These are phyloP conservation scores for Grosmannia clavigera DNA, from an alignment of 2,329 filamentous ascomycete species.

Conservation along the genomic window DNA sequence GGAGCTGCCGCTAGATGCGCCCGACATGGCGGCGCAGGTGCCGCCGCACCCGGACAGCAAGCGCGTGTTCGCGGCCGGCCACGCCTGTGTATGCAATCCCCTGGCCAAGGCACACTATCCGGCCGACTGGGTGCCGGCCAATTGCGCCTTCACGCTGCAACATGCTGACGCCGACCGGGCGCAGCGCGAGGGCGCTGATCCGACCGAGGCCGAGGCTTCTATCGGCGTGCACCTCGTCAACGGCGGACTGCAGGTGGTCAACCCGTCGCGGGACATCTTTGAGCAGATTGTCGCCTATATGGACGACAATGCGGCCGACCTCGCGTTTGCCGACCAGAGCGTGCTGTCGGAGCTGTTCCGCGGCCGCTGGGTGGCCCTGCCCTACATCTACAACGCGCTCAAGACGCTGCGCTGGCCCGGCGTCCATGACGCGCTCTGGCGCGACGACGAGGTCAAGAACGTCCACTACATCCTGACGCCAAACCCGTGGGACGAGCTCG, in stretches of 20 bases:
- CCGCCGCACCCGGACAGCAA: slow-evolving; percentile 24
- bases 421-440: slow-evolving; percentile 45
- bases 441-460: slow-evolving; percentile 45
- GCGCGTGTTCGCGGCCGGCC: slow-evolving; percentile 68
- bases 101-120: slow-evolving; percentile 70
- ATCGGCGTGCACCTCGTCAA: slow-evolving; percentile 41
- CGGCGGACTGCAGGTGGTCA: slow-evolving; percentile 44
- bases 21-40: slow-evolving; percentile 11
- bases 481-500: slow-evolving; percentile 48
- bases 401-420: slow-evolving; percentile 40
- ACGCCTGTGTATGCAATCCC: slow-evolving; percentile 81
- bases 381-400: slow-evolving; percentile 50
- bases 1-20: slow-evolving; percentile 50
- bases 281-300: slow-evolving; percentile 38
- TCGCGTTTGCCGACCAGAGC: slow-evolving; percentile 49
- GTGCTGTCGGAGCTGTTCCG: slow-evolving; percentile 43
- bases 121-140: slow-evolving; percentile 45
- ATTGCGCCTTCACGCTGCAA: slow-evolving; percentile 44
- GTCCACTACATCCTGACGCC: slow-evolving; percentile 47
- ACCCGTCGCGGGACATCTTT: slow-evolving; percentile 36
- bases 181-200: slow-evolving; percentile 31
- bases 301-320: slow-evolving; percentile 28
- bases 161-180: slow-evolving; percentile 28
- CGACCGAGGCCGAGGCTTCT: slow-evolving; percentile 17
- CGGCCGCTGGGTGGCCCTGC: slow-evolving; percentile 43